Evolutionary conservation across 805 yeast genomes (phyloP).

Genomic region (Cyberlindnera mrakii): DNA sequence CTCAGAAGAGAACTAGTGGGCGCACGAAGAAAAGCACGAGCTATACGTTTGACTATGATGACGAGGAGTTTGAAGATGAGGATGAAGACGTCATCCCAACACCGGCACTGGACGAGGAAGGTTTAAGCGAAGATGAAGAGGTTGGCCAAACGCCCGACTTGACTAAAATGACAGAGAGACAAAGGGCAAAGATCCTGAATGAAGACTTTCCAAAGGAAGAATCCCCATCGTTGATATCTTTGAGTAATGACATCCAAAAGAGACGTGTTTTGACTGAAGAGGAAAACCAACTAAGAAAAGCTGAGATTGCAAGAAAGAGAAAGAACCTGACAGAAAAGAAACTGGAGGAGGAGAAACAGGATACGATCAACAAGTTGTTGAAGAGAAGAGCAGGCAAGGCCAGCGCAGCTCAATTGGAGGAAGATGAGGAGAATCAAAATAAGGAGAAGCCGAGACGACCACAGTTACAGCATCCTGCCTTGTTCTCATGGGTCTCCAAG

Average conservation of each 20-base stretch:
- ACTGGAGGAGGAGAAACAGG: slow-evolving; percentile 88
- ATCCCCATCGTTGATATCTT: slow-evolving; percentile 8
- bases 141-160: slow-evolving; percentile 10
- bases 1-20: neutral
- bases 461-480: slow-evolving; percentile 16
- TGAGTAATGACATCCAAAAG: slow-evolving; percentile 24
- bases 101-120: slow-evolving; percentile 22
- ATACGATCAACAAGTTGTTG: slow-evolving; percentile 79
- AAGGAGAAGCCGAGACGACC: slow-evolving; percentile 22
- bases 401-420: slow-evolving; percentile 14
- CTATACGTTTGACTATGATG: slow-evolving; percentile 16
- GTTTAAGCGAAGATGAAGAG: slow-evolving; percentile 15
- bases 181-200: slow-evolving; percentile 15
- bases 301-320: slow-evolving; percentile 85
- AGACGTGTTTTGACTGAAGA: slow-evolving; percentile 71
- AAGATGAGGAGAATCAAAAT: slow-evolving; percentile 14
- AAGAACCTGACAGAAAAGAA: slow-evolving; percentile 77
- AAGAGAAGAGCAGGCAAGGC: slow-evolving; percentile 74
- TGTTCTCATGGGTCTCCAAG: slow-evolving; percentile 19
- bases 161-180: slow-evolving; percentile 25
- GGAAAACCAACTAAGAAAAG: slow-evolving; percentile 71
- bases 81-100: slow-evolving; percentile 21
- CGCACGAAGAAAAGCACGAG: slow-evolving; percentile 5
- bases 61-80: slow-evolving; percentile 23
- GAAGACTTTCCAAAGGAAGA: slow-evolving; percentile 6